phyloP scores from a whole-genome alignment of 2,329 filamentous ascomycete genomes.

The Akanthomyces lecanii region DNA sequence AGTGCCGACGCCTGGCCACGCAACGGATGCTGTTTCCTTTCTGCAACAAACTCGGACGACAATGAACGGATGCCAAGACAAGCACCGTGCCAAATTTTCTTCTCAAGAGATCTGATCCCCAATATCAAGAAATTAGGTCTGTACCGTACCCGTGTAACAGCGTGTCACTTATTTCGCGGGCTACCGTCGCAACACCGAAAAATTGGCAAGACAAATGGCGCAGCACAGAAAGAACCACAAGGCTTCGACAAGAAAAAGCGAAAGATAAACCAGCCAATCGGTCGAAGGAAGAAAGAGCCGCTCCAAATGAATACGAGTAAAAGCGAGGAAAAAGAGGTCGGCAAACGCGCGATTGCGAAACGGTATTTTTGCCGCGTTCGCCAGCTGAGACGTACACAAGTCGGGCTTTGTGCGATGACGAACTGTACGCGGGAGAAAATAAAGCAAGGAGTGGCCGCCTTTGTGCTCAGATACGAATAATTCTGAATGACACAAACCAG shows the following conservation, averaged over 20 bases:
- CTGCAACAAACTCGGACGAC: not conserved
- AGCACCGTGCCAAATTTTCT: not conserved
- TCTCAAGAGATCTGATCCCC: not conserved
- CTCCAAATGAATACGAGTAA: not conserved
- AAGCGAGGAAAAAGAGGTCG: not conserved
- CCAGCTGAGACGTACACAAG: not conserved
- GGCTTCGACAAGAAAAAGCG: not conserved
- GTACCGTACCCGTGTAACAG: constrained; percentile 8
- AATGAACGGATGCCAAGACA: not conserved
- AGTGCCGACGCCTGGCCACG: not conserved
- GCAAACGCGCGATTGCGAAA: not conserved
- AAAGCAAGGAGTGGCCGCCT: not conserved
- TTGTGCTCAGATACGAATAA: not conserved
- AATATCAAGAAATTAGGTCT: not conserved
- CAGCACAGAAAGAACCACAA: not conserved
- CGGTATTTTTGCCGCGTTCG: not conserved
- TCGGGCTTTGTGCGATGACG: not conserved
- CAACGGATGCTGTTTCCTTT: too few species aligned
- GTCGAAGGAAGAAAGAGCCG: not conserved
- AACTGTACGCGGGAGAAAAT: not conserved
- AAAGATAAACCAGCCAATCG: not conserved
- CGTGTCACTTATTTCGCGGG: constrained; percentile 1
- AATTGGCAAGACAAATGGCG: not conserved
- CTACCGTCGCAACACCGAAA: not conserved
- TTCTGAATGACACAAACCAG: not conserved